Base-by-base conservation (phyloP, 208 protist species). In the Trypanosoma grayi region DNA sequence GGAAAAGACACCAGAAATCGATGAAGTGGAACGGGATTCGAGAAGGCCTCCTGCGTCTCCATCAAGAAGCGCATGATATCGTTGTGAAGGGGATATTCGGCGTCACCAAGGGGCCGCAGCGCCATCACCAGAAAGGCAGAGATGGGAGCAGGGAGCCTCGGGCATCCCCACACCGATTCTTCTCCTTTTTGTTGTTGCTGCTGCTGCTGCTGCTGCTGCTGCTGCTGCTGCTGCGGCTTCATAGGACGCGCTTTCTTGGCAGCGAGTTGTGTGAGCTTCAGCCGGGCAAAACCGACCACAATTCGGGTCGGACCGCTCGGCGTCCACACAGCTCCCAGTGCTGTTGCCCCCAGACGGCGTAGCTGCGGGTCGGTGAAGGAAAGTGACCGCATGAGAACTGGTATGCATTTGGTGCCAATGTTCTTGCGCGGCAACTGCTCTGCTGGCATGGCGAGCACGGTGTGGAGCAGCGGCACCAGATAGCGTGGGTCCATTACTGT, bases 381-480 rank as follows among this genome's bases (percentile, higher is more conserved):
- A 27, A 92, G 83, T n/a, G 70, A 70, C 11, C 87, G 84, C 37
- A 93, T 31, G 18, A 92, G 67, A 25, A 90, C 43, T 5, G 84
- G 81, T 34, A 89, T 73, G 58, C 73, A 81, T 28, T 81, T 79
- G 2, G 71, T 60, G 24, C 73, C 77, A 44, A 85, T 75, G 25
- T 70, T 45, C 13, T 69, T 67, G 33, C 76, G 71, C 10, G 67
- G 66, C 53, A 73, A 53, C 30, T 61, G 57, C n/a, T 62, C 52
- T 7, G 36, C 44, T 6, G 85, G 81, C 28, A 92, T 44, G 2
- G 90, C 53, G n/a, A 78, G 50, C 8, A 90, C 85, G 30, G 73
- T 81, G 16, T 96, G 84, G 18, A 96, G 31, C 27, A 96, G 77
- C 20, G 90, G 90, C 22, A 92, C 59, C 9, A 96, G 30, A 67